Percentiles rank a stretch among this genome's conserved stretches.
Conservation (phyloP, 345 rosid species). For the Pistacia vera region DNA sequence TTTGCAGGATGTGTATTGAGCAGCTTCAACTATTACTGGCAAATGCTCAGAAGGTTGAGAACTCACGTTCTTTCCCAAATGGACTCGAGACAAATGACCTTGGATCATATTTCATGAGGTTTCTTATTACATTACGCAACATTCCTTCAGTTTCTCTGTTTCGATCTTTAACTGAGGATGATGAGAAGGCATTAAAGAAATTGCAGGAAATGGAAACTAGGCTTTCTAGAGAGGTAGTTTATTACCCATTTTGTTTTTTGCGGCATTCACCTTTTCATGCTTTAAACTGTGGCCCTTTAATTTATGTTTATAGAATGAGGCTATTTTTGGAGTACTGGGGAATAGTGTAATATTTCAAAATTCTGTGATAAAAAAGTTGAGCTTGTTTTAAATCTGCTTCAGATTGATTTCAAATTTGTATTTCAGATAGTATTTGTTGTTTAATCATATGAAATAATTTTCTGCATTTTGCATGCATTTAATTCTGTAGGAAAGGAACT, state of each 20-base stretch:
- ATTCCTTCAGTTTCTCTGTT: constrained; percentile 96
- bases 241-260: not conserved
- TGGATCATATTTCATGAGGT: constrained; percentile 78
- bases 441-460: constrained; percentile 7
- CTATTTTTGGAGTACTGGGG: not conserved
- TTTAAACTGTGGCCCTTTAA: no score
- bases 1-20: constrained; percentile 84
- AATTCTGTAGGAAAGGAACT: constrained; percentile 71
- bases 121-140: constrained; percentile 76
- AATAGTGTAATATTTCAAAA: not conserved
- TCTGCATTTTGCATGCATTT: constrained; percentile 7
- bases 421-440: not conserved
- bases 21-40: constrained; percentile 85
- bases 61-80: constrained; percentile 36
- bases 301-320: no score
- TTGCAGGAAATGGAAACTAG: constrained; percentile 72
- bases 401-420: not conserved
- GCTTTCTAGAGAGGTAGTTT: constrained; percentile 71
- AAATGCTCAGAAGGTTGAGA: constrained; percentile 72
- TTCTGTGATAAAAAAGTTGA: not conserved
- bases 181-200: constrained; percentile 66
- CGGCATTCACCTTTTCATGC: no score
- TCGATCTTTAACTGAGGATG: constrained; percentile 72
- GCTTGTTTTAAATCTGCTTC: not conserved
- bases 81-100: constrained; percentile 68